These are phyloP conservation scores for Triticum urartu DNA, from an alignment of 176 grass and related monocot species.

Conservation along the genomic window DNA sequence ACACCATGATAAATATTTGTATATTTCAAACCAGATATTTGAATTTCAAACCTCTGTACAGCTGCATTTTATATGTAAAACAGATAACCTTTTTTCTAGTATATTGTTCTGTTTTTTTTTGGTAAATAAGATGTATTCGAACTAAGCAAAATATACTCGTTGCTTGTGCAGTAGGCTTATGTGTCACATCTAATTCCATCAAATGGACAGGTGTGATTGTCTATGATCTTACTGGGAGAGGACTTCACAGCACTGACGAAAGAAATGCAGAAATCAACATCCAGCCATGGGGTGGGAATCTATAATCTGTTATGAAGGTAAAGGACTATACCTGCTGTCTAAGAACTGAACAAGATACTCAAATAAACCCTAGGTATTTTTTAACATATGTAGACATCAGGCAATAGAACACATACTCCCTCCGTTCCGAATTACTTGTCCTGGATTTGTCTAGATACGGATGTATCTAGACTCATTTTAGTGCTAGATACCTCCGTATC, in stretches of 20 bases:
- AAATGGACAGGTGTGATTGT: not conserved
- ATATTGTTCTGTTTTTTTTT: not conserved
- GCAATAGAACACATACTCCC: not conserved
- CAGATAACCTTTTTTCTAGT: constrained; percentile 5
- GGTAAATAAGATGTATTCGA: not conserved
- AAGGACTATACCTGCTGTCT: not conserved
- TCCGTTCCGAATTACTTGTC: too few species aligned
- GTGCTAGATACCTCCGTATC: too few species aligned
- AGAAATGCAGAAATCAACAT: not conserved
- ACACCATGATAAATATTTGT: not conserved
- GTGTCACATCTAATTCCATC: not conserved
- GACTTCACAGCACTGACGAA: not conserved
- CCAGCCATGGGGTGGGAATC: not conserved
- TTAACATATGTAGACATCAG: not conserved
- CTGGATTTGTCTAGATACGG: too few species aligned
- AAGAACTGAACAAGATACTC: not conserved
- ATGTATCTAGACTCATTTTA: too few species aligned
- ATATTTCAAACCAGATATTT: constrained; percentile 1
- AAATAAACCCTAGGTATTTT: not conserved
- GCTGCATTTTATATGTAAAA: not conserved
- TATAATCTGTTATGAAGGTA: constrained; percentile 19
- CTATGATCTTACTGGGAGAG: not conserved
- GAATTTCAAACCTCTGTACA: not conserved
- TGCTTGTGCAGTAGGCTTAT: too few species aligned
- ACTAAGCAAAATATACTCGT: not conserved